phyloP scores from a whole-genome alignment of 345 rosid genomes.

The Hibiscus syriacus region DNA sequence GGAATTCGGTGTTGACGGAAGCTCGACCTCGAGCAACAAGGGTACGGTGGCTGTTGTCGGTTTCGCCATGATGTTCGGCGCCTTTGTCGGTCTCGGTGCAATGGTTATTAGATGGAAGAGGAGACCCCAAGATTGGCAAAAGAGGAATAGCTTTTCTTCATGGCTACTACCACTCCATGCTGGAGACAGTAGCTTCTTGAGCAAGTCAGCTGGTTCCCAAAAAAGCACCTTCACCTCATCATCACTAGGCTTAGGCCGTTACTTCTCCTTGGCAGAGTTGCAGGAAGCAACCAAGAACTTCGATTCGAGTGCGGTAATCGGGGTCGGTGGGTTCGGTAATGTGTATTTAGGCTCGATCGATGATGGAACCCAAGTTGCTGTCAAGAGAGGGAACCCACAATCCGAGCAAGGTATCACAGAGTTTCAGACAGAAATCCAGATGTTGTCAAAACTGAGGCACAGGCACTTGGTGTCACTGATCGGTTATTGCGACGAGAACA shows the following conservation, averaged over 20 bases:
- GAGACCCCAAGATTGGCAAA: conserved; percentile 83
- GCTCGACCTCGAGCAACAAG: conserved; percentile 20
- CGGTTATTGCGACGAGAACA: conserved; percentile 69
- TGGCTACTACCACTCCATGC: conserved; percentile 79
- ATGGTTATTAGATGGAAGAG: conserved; percentile 75
- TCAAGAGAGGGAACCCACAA: conserved; percentile 81
- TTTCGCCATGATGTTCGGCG: conserved; percentile 88
- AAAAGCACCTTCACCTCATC: conserved; percentile 50
- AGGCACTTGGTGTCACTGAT: conserved; percentile 80
- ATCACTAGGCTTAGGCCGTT: conserved; percentile 58
- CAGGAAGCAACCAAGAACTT: conserved; percentile 72
- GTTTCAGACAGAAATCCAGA: conserved; percentile 78
- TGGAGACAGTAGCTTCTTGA: conserved; percentile 57
- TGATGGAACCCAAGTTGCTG: conserved; percentile 68
- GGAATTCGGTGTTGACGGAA: conserved; percentile 64
- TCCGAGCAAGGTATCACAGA: conserved; percentile 85
- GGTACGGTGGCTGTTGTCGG: conserved; percentile 63
- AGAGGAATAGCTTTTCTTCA: conserved; percentile 71
- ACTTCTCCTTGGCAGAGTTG: conserved; percentile 55
- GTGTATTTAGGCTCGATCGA: conserved; percentile 60
- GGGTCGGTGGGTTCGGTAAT: conserved; percentile 81
- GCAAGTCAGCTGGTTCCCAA: conserved; percentile 51
- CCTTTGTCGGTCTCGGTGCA: conserved; percentile 74
- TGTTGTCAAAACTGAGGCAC: conserved; percentile 79
- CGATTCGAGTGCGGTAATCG: conserved; percentile 53